phyloP scores from a whole-genome alignment of 805 yeast species.

The Cyberlindnera meyerae region DNA sequence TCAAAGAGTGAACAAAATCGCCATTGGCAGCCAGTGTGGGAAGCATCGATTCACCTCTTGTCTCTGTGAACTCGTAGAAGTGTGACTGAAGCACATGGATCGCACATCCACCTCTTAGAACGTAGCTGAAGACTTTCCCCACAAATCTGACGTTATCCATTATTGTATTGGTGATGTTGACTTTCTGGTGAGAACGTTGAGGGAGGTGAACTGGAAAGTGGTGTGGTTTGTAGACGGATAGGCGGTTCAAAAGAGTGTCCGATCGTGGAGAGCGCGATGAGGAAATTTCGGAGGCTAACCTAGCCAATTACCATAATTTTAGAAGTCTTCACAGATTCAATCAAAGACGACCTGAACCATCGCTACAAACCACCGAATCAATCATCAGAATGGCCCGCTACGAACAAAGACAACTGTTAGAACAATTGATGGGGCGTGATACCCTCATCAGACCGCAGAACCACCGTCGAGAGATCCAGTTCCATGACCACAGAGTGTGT shows the following conservation, averaged over 20 bases:
- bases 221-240: too few species aligned
- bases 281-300: too few species aligned
- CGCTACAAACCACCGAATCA: too few species aligned
- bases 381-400: conserved; percentile 61
- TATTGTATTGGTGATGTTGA: too few species aligned
- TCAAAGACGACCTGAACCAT: too few species aligned
- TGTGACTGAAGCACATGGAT: conserved; percentile 64
- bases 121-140: conserved; percentile 23
- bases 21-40: conserved; percentile 75
- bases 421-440: conserved; percentile 76
- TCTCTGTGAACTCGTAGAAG: conserved; percentile 70
- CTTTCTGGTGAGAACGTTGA: too few species aligned
- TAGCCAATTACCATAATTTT: too few species aligned
- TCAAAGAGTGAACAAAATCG: conserved; percentile 78
- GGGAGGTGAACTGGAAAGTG: too few species aligned
- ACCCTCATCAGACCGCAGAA: conserved; percentile 30
- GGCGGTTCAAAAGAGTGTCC: too few species aligned
- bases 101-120: conserved; percentile 51
- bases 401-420: conserved; percentile 67
- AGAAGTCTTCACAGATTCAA: too few species aligned
- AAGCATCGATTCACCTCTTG: conserved; percentile 92
- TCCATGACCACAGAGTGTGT: conserved; percentile 62
- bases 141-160: conserved; percentile 20
- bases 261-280: too few species aligned
- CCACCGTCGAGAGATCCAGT: conserved; percentile 38